Conservation (phyloP, 352 stramenopile species). For the Thalassiosira sp. region DNA sequence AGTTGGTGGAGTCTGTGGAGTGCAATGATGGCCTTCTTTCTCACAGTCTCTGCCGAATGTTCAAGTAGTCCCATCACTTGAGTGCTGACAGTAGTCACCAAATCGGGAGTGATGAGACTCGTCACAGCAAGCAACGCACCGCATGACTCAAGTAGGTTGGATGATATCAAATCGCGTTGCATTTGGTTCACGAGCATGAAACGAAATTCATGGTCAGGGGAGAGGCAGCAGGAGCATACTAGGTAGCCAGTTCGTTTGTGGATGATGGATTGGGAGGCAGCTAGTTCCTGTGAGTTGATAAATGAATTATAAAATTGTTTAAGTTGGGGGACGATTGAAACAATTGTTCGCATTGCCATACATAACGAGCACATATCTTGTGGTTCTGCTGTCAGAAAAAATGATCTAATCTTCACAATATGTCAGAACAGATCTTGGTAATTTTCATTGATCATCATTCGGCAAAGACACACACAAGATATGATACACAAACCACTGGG, state of each 20-base stretch:
- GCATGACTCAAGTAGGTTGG: slow-evolving; percentile 90
- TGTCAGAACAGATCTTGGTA: slow-evolving; percentile 54
- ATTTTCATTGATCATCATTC: slow-evolving; percentile 43
- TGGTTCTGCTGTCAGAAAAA: slow-evolving; percentile 28
- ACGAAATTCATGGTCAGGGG: slow-evolving; percentile 98
- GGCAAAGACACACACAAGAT: slow-evolving; percentile 21
- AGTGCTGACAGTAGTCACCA: slow-evolving; percentile 91
- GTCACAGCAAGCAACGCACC: slow-evolving; percentile 94
- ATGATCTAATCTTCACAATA: slow-evolving; percentile 39
- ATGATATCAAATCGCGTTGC: slow-evolving; percentile 88
- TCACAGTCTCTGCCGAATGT: slow-evolving; percentile 95
- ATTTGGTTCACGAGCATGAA: slow-evolving; percentile 99
- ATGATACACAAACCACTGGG: neutral
- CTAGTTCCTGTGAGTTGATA: slow-evolving; percentile 88
- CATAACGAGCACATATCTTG: neutral
- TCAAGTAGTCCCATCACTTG: slow-evolving; percentile 95
- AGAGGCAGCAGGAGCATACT: slow-evolving; percentile 92
- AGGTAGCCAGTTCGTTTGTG: slow-evolving; percentile 98
- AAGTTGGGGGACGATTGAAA: slow-evolving; percentile 3
- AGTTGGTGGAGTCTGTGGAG: slow-evolving; percentile 98
- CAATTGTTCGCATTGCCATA: neutral
- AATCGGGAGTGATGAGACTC: slow-evolving; percentile 96
- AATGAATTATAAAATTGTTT: slow-evolving; percentile 62
- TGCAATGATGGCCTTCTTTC: slow-evolving; percentile 98
- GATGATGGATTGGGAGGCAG: slow-evolving; percentile 94